These are phyloP conservation scores for Candida taoyuanica DNA, from an alignment of 805 yeast genomes.

Conservation along the genomic window DNA sequence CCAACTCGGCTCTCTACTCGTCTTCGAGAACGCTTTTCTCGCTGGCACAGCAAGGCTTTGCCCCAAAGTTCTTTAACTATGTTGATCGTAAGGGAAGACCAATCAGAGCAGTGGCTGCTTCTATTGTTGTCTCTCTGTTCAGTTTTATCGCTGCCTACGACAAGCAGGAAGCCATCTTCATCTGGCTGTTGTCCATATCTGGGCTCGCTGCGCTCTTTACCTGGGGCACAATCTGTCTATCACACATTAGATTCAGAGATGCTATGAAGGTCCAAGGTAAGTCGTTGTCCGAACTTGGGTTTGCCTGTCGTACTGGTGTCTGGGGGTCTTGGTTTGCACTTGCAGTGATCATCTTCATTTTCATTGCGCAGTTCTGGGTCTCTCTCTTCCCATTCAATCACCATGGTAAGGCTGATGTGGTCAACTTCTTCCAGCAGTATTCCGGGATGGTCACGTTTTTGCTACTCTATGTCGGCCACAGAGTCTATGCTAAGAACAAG, in stretches of 20 bases:
- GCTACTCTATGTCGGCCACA: slow-evolving; percentile 40
- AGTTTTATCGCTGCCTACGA: slow-evolving; percentile 62
- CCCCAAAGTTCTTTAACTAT: slow-evolving; percentile 47
- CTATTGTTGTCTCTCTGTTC: slow-evolving; percentile 50
- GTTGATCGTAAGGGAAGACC: slow-evolving; percentile 60
- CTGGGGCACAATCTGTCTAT: slow-evolving; percentile 52
- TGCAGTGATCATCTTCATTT: slow-evolving; percentile 41
- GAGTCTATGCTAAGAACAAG: slow-evolving; percentile 36
- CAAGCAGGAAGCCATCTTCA: slow-evolving; percentile 52
- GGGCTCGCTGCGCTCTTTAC: slow-evolving; percentile 61
- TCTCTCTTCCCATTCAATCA: slow-evolving; percentile 52
- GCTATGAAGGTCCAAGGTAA: slow-evolving; percentile 53
- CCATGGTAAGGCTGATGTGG: slow-evolving; percentile 34
- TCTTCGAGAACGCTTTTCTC: slow-evolving; percentile 48
- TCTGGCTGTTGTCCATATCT: slow-evolving; percentile 59
- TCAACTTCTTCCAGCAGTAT: slow-evolving; percentile 47
- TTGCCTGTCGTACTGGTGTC: slow-evolving; percentile 45
- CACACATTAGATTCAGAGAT: slow-evolving; percentile 52
- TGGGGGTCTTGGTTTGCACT: slow-evolving; percentile 50
- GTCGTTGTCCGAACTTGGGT: slow-evolving; percentile 45
- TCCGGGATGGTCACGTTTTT: slow-evolving; percentile 44
- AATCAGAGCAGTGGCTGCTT: slow-evolving; percentile 43
- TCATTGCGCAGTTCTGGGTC: slow-evolving; percentile 60
- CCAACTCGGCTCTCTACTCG: slow-evolving; percentile 52
- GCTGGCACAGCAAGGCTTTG: slow-evolving; percentile 55